These are phyloP conservation scores for Aspergillus taichungensis DNA, from an alignment of 495 filamentous ascomycete species.

Conservation along the genomic window DNA sequence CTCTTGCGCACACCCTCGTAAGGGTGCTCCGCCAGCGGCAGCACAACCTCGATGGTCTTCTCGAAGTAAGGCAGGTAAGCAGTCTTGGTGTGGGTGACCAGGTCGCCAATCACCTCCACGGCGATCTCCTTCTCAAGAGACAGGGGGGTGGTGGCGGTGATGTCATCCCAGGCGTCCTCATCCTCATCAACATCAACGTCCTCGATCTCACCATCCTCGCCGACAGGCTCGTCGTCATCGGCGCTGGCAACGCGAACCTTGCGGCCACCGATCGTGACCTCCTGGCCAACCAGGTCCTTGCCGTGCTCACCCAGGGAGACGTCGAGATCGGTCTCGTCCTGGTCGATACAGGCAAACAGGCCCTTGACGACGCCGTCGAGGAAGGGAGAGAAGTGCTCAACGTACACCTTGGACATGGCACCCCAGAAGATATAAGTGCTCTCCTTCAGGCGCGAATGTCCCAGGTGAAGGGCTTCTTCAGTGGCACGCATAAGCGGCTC, in stretches of 20 bases:
- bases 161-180: conserved; percentile 78
- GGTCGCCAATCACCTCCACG: conserved; percentile 85
- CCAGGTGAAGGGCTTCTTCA: conserved; percentile 84
- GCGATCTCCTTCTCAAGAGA: conserved; percentile 97
- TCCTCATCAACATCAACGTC: conserved; percentile 64
- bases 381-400: conserved; percentile 81
- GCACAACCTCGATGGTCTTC: conserved; percentile 74
- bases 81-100: conserved; percentile 73
- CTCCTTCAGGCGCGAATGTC: conserved; percentile 81
- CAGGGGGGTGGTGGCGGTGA: conserved; percentile 70
- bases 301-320: conserved; percentile 70
- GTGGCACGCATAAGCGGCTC: conserved; percentile 80
- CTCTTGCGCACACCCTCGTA: conserved; percentile 93
- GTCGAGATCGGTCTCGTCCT: conserved; percentile 80
- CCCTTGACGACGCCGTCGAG: conserved; percentile 78
- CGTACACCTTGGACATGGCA: conserved; percentile 87
- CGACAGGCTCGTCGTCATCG: conserved; percentile 40
- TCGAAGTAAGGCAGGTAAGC: conserved; percentile 81
- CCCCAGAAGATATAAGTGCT: conserved; percentile 97
- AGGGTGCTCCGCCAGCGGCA: conserved; percentile 71
- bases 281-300: conserved; percentile 66
- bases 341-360: conserved; percentile 74
- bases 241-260: conserved; percentile 69
- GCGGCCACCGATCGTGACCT: conserved; percentile 68
- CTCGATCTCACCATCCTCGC: conserved; percentile 45